phyloP scores from a whole-genome alignment of 305 asterid genomes.

The Solanum hybrid region DNA sequence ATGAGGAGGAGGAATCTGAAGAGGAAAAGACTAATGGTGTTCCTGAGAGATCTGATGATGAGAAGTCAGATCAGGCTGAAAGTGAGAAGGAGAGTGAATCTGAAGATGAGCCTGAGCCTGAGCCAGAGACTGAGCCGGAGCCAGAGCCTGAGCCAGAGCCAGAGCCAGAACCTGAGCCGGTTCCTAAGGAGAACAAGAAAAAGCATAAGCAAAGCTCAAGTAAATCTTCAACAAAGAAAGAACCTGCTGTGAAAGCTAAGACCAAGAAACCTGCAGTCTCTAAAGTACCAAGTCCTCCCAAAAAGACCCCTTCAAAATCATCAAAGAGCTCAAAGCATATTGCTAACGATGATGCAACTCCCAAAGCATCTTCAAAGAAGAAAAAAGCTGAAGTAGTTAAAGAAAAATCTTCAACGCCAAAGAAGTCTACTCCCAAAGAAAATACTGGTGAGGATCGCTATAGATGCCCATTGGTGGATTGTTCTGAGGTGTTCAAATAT shows the following conservation, averaged over 20 bases:
- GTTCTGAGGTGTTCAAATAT: neutral
- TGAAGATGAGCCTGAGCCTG: constrained; percentile 25
- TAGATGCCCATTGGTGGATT: neutral
- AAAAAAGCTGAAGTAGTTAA: constrained; percentile 42
- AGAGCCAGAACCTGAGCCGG: neutral
- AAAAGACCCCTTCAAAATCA: constrained; percentile 45
- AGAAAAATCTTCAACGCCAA: constrained; percentile 40
- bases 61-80: constrained; percentile 51
- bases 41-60: constrained; percentile 53
- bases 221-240: constrained; percentile 19
- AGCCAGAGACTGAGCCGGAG: neutral
- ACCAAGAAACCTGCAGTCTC: constrained; percentile 18
- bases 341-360: constrained; percentile 23
- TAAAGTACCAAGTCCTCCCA: constrained; percentile 39
- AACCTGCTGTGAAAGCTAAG: constrained; percentile 18
- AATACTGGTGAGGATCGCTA: constrained; percentile 41
- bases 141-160: fast-evolving
- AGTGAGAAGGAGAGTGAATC: constrained; percentile 45
- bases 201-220: constrained; percentile 15
- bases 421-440: constrained; percentile 45
- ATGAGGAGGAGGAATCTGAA: constrained; percentile 30
- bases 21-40: constrained; percentile 31
- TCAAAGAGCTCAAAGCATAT: constrained; percentile 29
- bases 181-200: constrained; percentile 24
- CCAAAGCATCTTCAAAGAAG: constrained; percentile 51